Evolutionary conservation across 768 basidiomycete species (phyloP).

Genomic region (Suillus alpinus): DNA sequence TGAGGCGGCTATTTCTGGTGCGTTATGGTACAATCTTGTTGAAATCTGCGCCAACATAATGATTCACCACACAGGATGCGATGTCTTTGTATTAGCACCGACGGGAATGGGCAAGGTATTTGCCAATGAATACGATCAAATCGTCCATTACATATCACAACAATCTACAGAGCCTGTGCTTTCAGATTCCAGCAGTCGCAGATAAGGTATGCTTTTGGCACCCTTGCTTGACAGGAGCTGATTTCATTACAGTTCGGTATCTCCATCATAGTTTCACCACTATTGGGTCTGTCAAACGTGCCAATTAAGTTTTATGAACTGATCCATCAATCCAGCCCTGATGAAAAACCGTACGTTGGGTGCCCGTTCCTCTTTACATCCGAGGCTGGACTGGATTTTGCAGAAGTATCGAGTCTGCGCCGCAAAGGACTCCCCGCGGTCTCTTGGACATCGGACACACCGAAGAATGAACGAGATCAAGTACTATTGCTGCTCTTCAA

Average conservation of each 20-base stretch:
- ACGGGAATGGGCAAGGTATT: slow-evolving; percentile 87
- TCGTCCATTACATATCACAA: not conserved
- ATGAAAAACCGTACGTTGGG: slow-evolving; percentile 72
- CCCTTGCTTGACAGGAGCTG: not conserved
- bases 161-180: slow-evolving; percentile 67
- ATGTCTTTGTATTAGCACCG: slow-evolving; percentile 79
- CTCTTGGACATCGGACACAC: slow-evolving; percentile 67
- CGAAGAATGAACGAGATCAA: slow-evolving; percentile 48
- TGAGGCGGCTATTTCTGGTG: slow-evolving; percentile 64
- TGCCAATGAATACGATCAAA: not conserved
- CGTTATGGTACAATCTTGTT: slow-evolving; percentile 4
- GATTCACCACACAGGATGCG: slow-evolving; percentile 43
- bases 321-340: slow-evolving; percentile 45
- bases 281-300: slow-evolving; percentile 51
- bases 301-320: not conserved
- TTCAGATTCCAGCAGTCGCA: slow-evolving; percentile 77
- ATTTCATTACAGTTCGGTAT: slow-evolving; percentile 52
- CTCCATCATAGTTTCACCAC: slow-evolving; percentile 74
- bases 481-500: slow-evolving; percentile 30
- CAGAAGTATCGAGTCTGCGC: slow-evolving; percentile 66
- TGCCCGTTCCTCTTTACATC: not conserved
- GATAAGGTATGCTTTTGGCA: slow-evolving; percentile 40
- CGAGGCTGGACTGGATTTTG: not conserved
- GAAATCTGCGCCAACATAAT: not conserved
- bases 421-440: slow-evolving; percentile 53